These are phyloP conservation scores for Phytophthora pini DNA, from an alignment of 352 stramenopile species.

Conservation along the genomic window DNA sequence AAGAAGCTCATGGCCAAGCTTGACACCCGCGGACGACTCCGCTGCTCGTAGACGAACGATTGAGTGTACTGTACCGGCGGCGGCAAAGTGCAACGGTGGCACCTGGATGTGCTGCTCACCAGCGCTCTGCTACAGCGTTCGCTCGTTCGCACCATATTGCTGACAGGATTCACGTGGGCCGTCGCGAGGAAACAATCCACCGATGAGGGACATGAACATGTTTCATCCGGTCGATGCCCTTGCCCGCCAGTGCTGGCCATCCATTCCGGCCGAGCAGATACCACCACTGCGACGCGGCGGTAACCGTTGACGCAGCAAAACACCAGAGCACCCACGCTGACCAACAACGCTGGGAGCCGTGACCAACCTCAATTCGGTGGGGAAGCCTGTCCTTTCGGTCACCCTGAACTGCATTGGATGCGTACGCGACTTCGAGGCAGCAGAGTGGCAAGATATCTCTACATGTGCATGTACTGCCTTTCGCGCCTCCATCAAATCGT, in stretches of 20 bases:
- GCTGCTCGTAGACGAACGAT: not conserved
- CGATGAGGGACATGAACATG: constrained; percentile 28
- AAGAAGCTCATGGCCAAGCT: too few relatives aligned
- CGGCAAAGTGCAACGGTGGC: not conserved
- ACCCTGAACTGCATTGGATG: too few relatives aligned
- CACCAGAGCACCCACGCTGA: constrained; percentile 2
- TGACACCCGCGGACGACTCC: too few relatives aligned
- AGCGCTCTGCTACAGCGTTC: not conserved
- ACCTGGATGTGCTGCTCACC: constrained; percentile 7
- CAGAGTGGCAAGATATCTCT: too few relatives aligned
- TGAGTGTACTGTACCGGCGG: constrained; percentile 4
- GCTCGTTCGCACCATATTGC: too few relatives aligned
- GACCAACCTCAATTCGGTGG: constrained; percentile 20
- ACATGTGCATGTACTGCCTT: too few relatives aligned
- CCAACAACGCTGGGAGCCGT: constrained; percentile 2
- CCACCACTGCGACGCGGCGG: constrained; percentile 1
- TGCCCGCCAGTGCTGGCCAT: constrained; percentile 4
- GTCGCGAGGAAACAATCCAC: constrained; percentile 14
- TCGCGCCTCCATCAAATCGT: too few relatives aligned
- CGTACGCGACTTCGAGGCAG: too few relatives aligned
- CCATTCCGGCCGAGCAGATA: not conserved
- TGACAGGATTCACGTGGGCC: not conserved
- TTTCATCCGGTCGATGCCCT: constrained; percentile 16
- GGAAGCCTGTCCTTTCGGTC: not conserved
- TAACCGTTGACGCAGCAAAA: not conserved